Evolutionary conservation across 306 rosid genomes (phyloP), one percentile per base, ranked within the genome.

Genomic region (Parietaria judaica): DNA sequence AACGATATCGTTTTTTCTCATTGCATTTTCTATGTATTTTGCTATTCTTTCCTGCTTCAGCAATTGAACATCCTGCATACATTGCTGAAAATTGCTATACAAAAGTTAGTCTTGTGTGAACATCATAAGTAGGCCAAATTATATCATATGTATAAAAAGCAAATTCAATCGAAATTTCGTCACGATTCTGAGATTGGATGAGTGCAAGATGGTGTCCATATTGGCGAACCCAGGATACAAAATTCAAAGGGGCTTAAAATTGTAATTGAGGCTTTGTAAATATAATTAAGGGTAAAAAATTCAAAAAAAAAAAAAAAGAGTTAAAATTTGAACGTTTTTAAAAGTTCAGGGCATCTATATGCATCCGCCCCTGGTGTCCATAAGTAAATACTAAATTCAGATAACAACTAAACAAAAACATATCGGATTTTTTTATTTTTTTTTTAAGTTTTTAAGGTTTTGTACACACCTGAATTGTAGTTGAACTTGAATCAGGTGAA

Each of bases 41-140:
- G 81, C 74, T 66, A 81, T 74, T 54, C 80, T 73, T 76, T 84
- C 98, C 69, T 64, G 83, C 80, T 84, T 76, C 70, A 80, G 63
- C 69, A 75, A 72, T 69, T 76, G 74, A 68, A 92, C 74, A 65
- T 83, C 91, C 84, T 86, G 84, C 65, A 80, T 66, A 69, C 86
- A 70, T 44, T 74, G 70, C 96, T 86, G 83, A 73, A 66, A 80
- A 72, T 54, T 67, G 64, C 67, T 64, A 57, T 59, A 60, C 39
- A 79, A 55, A 54, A 71, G 60, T 75, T 61, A 84, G 59, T 57
- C 62, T 31, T n/a, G 72, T 65, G 45, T 4, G 14, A 66, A 50
- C 12, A 56, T 43, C 1, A 38, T 36, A 56, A 48, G 58, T 52
- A 36, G 14, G 59, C 15, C 31, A 61, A 41, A 41, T 8, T 41